Evolutionary conservation across 176 grass and related monocot species (phyloP).

Genomic region (Otatea glauca): DNA sequence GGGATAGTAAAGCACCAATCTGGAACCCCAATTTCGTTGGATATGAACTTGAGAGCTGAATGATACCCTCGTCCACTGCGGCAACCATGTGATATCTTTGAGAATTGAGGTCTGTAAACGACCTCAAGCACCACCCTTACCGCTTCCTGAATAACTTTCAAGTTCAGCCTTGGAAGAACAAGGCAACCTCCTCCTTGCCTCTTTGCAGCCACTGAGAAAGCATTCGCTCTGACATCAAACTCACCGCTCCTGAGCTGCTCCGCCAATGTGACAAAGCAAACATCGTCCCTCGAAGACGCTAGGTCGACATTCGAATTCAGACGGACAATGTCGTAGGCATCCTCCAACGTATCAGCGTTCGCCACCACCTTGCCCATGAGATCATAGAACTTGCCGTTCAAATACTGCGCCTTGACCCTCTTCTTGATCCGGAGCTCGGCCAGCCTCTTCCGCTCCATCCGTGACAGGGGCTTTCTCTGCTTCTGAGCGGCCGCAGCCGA

Average conservation of each 20-base stretch:
- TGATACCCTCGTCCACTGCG: conserved; percentile 68
- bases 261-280: conserved; percentile 60
- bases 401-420: conserved; percentile 73
- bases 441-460: conserved; percentile 76
- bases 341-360: conserved; percentile 57
- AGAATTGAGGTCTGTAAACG: conserved; percentile 82
- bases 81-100: conserved; percentile 91
- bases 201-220: conserved; percentile 49
- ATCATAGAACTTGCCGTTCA: conserved; percentile 68
- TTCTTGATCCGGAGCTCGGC: conserved; percentile 80
- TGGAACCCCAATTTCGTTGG: conserved; percentile 62
- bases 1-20: conserved; percentile 89
- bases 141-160: conserved; percentile 88
- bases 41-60: conserved; percentile 70
- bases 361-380: conserved; percentile 72
- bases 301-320: conserved; percentile 71
- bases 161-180: conserved; percentile 74
- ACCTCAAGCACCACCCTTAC: conserved; percentile 79
- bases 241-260: conserved; percentile 56
- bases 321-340: conserved; percentile 77
- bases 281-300: conserved; percentile 45
- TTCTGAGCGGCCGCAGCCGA: conserved; percentile 29
- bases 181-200: conserved; percentile 47
- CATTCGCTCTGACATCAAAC: conserved; percentile 58
- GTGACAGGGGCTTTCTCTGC: conserved; percentile 51